Percentiles rank a stretch among this genome's conserved stretches.
phyloP scores from a whole-genome alignment of 495 filamentous ascomycete genomes.

The Parmelia sp. region DNA sequence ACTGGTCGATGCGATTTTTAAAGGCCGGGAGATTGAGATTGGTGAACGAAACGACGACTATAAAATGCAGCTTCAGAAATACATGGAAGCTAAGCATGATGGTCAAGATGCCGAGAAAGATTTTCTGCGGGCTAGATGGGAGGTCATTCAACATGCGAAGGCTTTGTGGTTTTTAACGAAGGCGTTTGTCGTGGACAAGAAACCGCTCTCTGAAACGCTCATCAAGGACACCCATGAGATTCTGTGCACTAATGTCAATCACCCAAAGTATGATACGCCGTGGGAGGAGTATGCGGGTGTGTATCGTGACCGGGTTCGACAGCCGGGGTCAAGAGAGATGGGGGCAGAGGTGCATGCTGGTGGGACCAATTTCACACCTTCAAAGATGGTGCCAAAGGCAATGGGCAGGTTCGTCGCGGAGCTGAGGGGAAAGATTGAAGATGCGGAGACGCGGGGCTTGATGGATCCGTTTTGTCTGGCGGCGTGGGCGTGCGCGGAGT shows the following conservation, averaged over 20 bases:
- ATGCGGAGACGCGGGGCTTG: conserved; percentile 3
- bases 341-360: conserved; percentile 25
- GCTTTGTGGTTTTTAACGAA: conserved; percentile 30
- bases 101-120: conserved; percentile 10
- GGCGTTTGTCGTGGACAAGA: conserved; percentile 18
- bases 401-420: conserved; percentile 33
- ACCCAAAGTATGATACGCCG: conserved; percentile 17
- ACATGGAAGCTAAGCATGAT: neutral
- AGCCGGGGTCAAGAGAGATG: neutral
- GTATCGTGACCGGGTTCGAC: conserved; percentile 21
- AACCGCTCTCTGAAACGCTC: conserved; percentile 29
- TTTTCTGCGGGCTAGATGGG: conserved; percentile 25
- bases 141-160: conserved; percentile 35
- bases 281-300: conserved; percentile 28
- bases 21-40: neutral
- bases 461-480: conserved; percentile 35
- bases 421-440: conserved; percentile 22
- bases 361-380: conserved; percentile 23
- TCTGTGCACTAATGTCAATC: conserved; percentile 23
- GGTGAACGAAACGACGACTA: conserved; percentile 22
- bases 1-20: neutral
- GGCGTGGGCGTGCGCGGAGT: conserved; percentile 29
- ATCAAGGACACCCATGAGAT: conserved; percentile 35
- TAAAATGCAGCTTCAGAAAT: conserved; percentile 16
- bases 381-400: conserved; percentile 23